phyloP scores from a whole-genome alignment of 768 basidiomycete species.

The Collybia sp. region DNA sequence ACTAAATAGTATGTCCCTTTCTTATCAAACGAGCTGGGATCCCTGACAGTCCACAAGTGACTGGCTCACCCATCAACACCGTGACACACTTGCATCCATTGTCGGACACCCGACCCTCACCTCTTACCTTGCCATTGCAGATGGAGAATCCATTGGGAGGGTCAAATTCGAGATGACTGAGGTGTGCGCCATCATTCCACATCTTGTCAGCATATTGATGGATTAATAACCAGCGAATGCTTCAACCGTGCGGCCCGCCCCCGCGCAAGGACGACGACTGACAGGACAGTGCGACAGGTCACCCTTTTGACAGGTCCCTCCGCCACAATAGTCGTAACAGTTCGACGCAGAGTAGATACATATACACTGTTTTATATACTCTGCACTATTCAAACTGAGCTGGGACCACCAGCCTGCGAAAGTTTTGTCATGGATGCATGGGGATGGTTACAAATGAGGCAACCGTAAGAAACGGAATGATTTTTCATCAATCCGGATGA shows the following conservation, averaged over 20 bases:
- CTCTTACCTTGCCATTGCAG: slow-evolving; percentile 88
- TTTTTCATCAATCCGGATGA: too few species aligned
- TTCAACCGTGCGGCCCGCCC: slow-evolving; percentile 92
- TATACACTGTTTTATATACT: too few species aligned
- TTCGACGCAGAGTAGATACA: too few species aligned
- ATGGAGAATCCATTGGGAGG: slow-evolving; percentile 88
- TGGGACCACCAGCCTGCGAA: too few species aligned
- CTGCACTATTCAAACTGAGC: too few species aligned
- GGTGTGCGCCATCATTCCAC: slow-evolving; percentile 38
- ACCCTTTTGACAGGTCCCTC: too few species aligned
- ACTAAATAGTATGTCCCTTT: slow-evolving; percentile 79
- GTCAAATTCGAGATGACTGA: slow-evolving; percentile 94
- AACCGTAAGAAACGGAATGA: too few species aligned
- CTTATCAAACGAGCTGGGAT: slow-evolving; percentile 2
- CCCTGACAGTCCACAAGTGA: slow-evolving; percentile 51
- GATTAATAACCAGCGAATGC: slow-evolving; percentile 62
- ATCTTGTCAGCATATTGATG: slow-evolving; percentile 3
- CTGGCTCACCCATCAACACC: slow-evolving; percentile 96
- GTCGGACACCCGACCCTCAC: slow-evolving; percentile 85
- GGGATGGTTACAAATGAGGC: too few species aligned
- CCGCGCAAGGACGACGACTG: slow-evolving; percentile 85
- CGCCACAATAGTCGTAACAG: too few species aligned
- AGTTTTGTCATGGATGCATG: too few species aligned
- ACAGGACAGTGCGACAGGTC: slow-evolving; percentile 1
- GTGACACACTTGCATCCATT: slow-evolving; percentile 91